phyloP scores from a whole-genome alignment of 805 yeast genomes.

The Dipodascus geniculatus region DNA sequence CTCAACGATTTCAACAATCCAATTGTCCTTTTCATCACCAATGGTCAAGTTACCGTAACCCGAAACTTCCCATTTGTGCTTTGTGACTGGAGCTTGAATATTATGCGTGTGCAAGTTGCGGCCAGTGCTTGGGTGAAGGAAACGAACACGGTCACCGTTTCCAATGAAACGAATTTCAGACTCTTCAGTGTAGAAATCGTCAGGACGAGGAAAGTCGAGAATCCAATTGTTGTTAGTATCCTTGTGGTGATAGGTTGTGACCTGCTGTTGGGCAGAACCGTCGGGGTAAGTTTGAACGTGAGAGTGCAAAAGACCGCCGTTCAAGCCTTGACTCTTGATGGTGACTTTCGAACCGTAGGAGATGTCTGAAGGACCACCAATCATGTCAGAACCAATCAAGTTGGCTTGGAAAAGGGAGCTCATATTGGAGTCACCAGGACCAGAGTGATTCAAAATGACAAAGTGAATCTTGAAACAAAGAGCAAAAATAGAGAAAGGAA shows the following conservation, averaged over 20 bases:
- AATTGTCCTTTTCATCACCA: constrained; percentile 79
- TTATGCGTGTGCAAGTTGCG: constrained; percentile 76
- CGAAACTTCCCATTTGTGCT: constrained; percentile 66
- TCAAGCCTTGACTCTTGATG: constrained; percentile 55
- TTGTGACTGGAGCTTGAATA: constrained; percentile 62
- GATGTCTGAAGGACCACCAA: constrained; percentile 54
- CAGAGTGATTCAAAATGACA: constrained; percentile 58
- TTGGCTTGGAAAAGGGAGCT: constrained; percentile 86
- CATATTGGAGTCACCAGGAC: constrained; percentile 89
- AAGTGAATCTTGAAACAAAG: constrained; percentile 76
- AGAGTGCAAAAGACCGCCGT: constrained; percentile 74
- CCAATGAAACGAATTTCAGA: constrained; percentile 28
- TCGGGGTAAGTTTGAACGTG: constrained; percentile 79
- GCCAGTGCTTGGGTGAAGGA: constrained; percentile 59
- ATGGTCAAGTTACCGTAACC: constrained; percentile 65
- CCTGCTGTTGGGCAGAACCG: constrained; percentile 89
- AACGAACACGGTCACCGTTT: constrained; percentile 57
- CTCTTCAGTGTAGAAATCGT: constrained; percentile 21
- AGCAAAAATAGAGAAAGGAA: constrained; percentile 63
- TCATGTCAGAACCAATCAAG: constrained; percentile 53
- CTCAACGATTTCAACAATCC: constrained; percentile 75
- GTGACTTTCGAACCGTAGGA: constrained; percentile 54
- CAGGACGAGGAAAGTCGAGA: constrained; percentile 26
- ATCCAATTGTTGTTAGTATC: constrained; percentile 80
- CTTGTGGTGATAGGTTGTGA: constrained; percentile 84